Base-by-base conservation (phyloP, 1,284 basidiomycete genomes). In the Ganoderma sp. region DNA sequence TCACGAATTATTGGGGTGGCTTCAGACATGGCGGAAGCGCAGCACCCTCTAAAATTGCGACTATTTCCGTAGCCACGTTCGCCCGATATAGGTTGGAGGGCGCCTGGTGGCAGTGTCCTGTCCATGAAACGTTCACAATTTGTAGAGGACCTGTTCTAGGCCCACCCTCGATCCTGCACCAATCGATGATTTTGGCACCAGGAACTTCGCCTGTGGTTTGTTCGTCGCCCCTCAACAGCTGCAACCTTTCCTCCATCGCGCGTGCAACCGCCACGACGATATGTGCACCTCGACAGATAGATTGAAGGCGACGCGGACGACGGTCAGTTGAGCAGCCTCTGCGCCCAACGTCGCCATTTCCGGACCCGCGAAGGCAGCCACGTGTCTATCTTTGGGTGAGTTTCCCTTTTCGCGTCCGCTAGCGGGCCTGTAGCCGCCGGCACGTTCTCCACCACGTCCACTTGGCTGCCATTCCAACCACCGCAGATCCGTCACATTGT, bases 61-160 rank as follows among this genome's bases (percentile, higher is more conserved):
- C 56, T 2, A n/a, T 37, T 32, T 28, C 25, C 15, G 19, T 32
- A 19, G 32, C 59, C 34, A 62, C 48, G 19, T 12, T 57, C 56
- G n/a, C 67, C 61, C 41, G 68, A 67, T 67, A 58, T 65, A 41
- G 66, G 32, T 66, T 4, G 25, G 17, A 50, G 61, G 66, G 65
- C 65, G 64, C 65, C 43, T 43, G 57, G 71, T 70, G 71, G 71
- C 71, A 32, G 71, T 70, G 68, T 57, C 61, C 12, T 59, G 5
- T 22, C 6, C 17, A 37, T 58, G 34, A 42, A 4, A 6, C 34
- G n/a, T 14, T 37, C 9, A 37, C 32, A 28, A 52, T 52, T 25
- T 52, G 50, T 57, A 34, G 28, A 4, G 34, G 34, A 12, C 32
- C 52, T 8, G 15, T 58, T 58, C 58, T 19, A 32, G 15, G 32